Evolutionary conservation across 2,329 filamentous ascomycete species (phyloP).

Genomic region (Ceratocystis lukuohia): DNA sequence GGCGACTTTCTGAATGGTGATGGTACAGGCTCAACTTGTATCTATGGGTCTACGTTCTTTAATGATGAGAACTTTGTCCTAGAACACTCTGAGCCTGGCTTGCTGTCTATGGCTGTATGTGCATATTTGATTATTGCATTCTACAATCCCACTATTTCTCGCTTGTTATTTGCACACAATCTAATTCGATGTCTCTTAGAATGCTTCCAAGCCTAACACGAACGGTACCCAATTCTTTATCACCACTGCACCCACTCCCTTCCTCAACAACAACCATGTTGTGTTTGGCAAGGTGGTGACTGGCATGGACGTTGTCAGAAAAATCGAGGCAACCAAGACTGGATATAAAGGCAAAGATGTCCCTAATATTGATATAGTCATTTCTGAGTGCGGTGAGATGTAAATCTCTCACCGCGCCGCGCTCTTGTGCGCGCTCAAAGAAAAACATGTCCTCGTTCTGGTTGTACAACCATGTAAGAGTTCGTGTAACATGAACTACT

Average conservation of each 20-base stretch:
- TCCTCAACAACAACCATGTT: slow-evolving; percentile 85
- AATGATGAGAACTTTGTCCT: slow-evolving; percentile 79
- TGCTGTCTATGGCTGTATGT: slow-evolving; percentile 86
- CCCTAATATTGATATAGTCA: slow-evolving; percentile 70
- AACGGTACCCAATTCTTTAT: slow-evolving; percentile 98
- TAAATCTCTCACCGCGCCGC: slow-evolving; percentile 28
- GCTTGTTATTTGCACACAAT: slow-evolving; percentile 1
- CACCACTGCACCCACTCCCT: slow-evolving; percentile 74
- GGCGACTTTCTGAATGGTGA: slow-evolving; percentile 92
- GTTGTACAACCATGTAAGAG: neutral
- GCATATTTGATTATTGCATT: slow-evolving; percentile 5
- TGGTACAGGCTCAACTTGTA: slow-evolving; percentile 74
- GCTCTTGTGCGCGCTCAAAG: too few relatives aligned
- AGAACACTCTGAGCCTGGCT: slow-evolving; percentile 64
- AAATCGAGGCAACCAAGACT: slow-evolving; percentile 84
- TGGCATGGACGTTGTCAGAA: slow-evolving; percentile 79
- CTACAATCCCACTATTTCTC: neutral
- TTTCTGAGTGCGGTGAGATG: slow-evolving; percentile 90
- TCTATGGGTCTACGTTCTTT: slow-evolving; percentile 76
- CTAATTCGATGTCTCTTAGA: slow-evolving; percentile 36
- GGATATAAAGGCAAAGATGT: slow-evolving; percentile 60
- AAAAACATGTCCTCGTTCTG: neutral
- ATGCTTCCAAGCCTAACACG: slow-evolving; percentile 68
- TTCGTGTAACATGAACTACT: neutral
- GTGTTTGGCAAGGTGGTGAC: slow-evolving; percentile 86